Evolutionary conservation across 108 stramenopile genomes (phyloP).

Genomic region (Bacterosira constricta): DNA sequence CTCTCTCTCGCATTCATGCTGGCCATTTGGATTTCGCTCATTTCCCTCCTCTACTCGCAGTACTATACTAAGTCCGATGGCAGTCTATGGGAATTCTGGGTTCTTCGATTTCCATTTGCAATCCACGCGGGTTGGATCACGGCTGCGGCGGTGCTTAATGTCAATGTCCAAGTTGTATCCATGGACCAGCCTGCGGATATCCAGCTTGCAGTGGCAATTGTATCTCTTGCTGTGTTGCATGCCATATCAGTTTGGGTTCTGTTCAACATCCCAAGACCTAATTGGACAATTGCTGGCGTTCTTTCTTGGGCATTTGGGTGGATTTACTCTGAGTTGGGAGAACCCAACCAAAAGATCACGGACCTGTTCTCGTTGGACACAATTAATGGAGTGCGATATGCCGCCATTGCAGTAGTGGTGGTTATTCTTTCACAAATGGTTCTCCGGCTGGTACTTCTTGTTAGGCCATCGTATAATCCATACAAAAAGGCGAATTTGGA

Average conservation of each 20-base stretch:
- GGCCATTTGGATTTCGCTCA: conserved; percentile 49
- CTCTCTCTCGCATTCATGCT: conserved; percentile 68
- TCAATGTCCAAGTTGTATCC: conserved; percentile 69
- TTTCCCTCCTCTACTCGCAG: conserved; percentile 33
- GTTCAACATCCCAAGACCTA: conserved; percentile 32
- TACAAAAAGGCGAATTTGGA: conserved; percentile 12
- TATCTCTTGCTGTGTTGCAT: conserved; percentile 54
- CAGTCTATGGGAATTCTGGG: conserved; percentile 53
- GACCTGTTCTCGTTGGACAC: conserved; percentile 41
- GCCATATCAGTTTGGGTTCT: conserved; percentile 60
- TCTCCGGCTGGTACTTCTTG: conserved; percentile 22
- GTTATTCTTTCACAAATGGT: conserved; percentile 34
- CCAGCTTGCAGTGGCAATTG: conserved; percentile 59
- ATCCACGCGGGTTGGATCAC: conserved; percentile 85
- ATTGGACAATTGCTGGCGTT: conserved; percentile 65
- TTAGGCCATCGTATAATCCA: conserved; percentile 24
- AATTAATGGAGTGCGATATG: conserved; percentile 42
- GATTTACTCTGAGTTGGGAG: conserved; percentile 55
- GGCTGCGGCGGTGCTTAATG: conserved; percentile 78
- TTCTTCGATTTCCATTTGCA: conserved; percentile 79
- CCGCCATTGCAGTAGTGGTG: conserved; percentile 28
- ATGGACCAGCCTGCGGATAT: conserved; percentile 25
- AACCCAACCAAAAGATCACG: conserved; percentile 56
- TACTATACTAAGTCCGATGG: conserved; percentile 32
- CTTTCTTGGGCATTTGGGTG: conserved; percentile 74